Conservation (phyloP, 192 early-diverging fungal species). For the Entomortierella parvispora region DNA sequence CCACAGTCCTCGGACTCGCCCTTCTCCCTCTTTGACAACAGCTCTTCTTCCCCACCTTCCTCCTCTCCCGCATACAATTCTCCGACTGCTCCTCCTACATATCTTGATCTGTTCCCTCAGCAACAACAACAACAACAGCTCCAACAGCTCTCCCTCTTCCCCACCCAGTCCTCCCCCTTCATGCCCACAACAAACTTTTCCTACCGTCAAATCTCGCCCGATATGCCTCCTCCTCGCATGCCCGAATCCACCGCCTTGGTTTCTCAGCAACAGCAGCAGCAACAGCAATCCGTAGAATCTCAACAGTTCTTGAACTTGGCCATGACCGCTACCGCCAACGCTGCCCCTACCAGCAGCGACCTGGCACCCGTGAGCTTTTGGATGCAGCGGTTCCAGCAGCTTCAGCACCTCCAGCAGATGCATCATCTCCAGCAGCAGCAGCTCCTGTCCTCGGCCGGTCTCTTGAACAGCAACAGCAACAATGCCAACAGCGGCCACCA, state of each 20-base stretch:
- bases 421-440: conserved; percentile 37
- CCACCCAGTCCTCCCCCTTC: conserved; percentile 12
- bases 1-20: neutral
- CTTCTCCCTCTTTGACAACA: neutral
- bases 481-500: neutral
- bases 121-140: conserved; percentile 12
- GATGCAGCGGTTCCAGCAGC: conserved; percentile 49
- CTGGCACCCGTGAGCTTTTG: conserved; percentile 22
- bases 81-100: conserved; percentile 13
- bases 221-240: conserved; percentile 50
- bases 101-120: neutral
- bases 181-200: conserved; percentile 38
- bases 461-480: conserved; percentile 4
- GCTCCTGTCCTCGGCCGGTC: conserved; percentile 21
- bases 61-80: neutral
- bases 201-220: conserved; percentile 34
- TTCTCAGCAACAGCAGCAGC: neutral
- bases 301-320: conserved; percentile 14
- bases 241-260: neutral
- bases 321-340: conserved; percentile 1
- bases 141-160: conserved; percentile 7
- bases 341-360: neutral
- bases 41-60: neutral
- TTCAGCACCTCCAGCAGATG: conserved; percentile 33
- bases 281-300: neutral